These are phyloP conservation scores for Pezicula neosporulosa DNA, from an alignment of 2,329 filamentous ascomycete species.

Conservation along the genomic window DNA sequence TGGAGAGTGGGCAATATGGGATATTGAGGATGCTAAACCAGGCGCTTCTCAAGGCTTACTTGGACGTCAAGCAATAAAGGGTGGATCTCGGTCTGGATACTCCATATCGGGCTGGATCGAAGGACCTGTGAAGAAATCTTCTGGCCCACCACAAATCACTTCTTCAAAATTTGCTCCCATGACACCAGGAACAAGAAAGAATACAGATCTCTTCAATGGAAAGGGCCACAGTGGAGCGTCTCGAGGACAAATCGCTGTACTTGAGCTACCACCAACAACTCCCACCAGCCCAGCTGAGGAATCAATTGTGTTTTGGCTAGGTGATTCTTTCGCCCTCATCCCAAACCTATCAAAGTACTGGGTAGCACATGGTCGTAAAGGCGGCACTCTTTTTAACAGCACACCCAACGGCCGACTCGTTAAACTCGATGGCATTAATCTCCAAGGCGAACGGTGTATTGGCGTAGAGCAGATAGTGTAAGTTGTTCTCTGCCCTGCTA, in stretches of 20 bases:
- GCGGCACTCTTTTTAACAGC: conserved; percentile 21
- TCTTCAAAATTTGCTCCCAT: conserved; percentile 56
- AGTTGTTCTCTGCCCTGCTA: too few species aligned
- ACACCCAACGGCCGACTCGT: conserved; percentile 18
- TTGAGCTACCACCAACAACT: conserved; percentile 20
- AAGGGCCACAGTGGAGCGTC: conserved; percentile 10
- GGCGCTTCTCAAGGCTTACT: conserved; percentile 39
- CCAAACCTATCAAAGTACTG: conserved; percentile 29
- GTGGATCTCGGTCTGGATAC: conserved; percentile 56
- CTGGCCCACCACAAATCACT: conserved; percentile 23
- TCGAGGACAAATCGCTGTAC: conserved; percentile 25
- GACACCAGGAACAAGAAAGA: conserved; percentile 55
- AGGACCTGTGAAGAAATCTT: conserved; percentile 37
- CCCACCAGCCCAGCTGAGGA: conserved; percentile 24
- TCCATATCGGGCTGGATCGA: conserved; percentile 57
- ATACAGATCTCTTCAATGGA: conserved; percentile 22
- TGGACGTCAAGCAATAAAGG: conserved; percentile 37
- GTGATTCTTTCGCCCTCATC: conserved; percentile 26
- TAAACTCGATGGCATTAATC: conserved; percentile 25
- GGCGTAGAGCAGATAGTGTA: conserved; percentile 23
- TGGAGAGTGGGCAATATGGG: conserved; percentile 67
- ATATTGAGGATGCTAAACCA: conserved; percentile 56
- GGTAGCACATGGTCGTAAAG: conserved; percentile 20
- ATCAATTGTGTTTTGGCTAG: conserved; percentile 28
- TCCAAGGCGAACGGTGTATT: conserved; percentile 28